Base-by-base conservation (phyloP, 2,329 filamentous ascomycete genomes). In the Colletotrichum camelliae region DNA sequence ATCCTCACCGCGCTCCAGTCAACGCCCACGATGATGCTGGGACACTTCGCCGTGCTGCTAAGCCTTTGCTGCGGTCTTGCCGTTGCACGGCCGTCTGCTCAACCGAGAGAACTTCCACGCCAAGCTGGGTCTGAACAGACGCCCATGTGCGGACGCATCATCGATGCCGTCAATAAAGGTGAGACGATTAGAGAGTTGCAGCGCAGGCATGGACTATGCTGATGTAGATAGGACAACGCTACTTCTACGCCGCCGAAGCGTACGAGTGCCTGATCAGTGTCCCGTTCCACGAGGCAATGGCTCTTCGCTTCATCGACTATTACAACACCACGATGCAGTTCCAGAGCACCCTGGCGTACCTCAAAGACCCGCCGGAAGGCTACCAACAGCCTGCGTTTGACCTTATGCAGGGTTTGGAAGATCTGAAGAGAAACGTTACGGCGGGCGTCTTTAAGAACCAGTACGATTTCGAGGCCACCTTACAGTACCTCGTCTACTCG, bases 251-350 rank as follows among this genome's bases (percentile, higher is more conserved):
- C 13, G 43, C 18, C 5, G 67, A 70, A 10, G 67, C 60, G 7
- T 71, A 74, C 29, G 43, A 58, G 29, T 74, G 72, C 18, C 37
- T 74, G 18, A 74, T 16, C 2, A 74, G 72, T 29, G 72, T 74
- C 3, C 72, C 72, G 5, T 71, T 71, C 27, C 52, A 74, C 35
- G 67, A 64, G n/a, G 67, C 67, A 35, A 39, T 66, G 33, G 72
- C 72, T 7, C 72, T 74, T 10, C 72, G 72, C 7, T 71, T 74
- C 18, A 74, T 74, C 58, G 72, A 71, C 8, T 74, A 74, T 13
- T 74, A 74, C 67, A 74, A 74, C 48, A 58, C 58, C 18, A 74
- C 72, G n/a, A 74, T 74, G 72, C 67, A 74, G 18, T 74, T 74
- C 16, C 72, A 74, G 27, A 74, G 72, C 21, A 74, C 72, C 1